Evolutionary conservation across 257 asterid genomes (phyloP), one percentile per base, ranked within the genome.

Genomic region (Salvia splendens): DNA sequence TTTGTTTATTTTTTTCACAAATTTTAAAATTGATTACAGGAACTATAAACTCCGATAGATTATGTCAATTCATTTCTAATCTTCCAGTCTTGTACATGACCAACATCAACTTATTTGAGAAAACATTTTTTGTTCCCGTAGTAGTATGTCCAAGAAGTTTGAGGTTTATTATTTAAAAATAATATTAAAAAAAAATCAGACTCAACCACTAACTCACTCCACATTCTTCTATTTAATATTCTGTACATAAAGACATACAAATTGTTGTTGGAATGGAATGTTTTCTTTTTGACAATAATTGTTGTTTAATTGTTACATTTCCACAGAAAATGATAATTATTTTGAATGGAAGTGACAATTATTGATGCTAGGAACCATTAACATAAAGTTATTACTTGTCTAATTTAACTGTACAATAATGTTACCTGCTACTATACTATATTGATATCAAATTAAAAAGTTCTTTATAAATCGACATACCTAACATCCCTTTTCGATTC

Each of bases 161-260:
- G 30, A 24, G 30, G 30, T 24, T 1, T 24, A 24, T 24, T 0
- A 24, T 24, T 24, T 24, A 24, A 24, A 24, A 24, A 20, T n/a
- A n/a, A n/a, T n/a, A n/a, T n/a, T n/a, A 20, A 20, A 20, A 20
- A 24, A 24, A 24, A 24, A 24, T 24, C 30, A 24, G 2, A 24
- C 30, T 24, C 30, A 6, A 38, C 6, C 45, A 12, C 20, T 15
- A 69, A 57, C 48, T 38, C 16, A 73, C 68, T 40, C 73, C 69
- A 65, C 81, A 68, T 70, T 66, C 56, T 36, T 47, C 36, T 35
- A 67, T 52, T 12, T 3, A 61, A 15, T 63, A 54, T 60, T 52
- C 4, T 3, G 38, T 33, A 12, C 40, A n/a, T 12, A 50, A 8
- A 9, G 15, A 64, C 28, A 8, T 8, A 2, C 6, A 28, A n/a